phyloP scores from a whole-genome alignment of 768 basidiomycete species.

The Mycena galericulata region DNA sequence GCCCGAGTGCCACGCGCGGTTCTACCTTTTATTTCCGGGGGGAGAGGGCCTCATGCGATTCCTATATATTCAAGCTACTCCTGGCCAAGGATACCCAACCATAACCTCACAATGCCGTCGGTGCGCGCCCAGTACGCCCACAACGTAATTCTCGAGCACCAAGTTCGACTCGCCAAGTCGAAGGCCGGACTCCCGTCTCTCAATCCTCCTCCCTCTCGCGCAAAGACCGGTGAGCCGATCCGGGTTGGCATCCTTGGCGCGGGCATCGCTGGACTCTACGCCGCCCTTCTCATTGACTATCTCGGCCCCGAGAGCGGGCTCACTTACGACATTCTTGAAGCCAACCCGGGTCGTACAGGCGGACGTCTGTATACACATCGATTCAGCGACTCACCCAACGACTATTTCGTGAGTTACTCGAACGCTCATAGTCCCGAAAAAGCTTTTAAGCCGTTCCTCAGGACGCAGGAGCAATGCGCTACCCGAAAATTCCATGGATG shows the following conservation, averaged over 20 bases:
- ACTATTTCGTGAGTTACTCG: conserved; percentile 8
- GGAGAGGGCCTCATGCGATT: neutral
- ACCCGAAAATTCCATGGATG: conserved; percentile 46
- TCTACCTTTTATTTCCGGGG: neutral
- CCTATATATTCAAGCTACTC: neutral
- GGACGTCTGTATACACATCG: conserved; percentile 59
- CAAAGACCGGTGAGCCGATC: neutral
- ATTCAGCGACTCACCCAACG: conserved; percentile 41
- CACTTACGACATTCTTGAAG: conserved; percentile 60
- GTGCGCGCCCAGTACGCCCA: conserved; percentile 20
- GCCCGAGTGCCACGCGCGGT: too few relatives aligned
- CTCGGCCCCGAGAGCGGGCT: conserved; percentile 44
- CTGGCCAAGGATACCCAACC: too few relatives aligned
- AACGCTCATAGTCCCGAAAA: neutral
- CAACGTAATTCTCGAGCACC: conserved; percentile 16
- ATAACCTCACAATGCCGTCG: conserved; percentile 11
- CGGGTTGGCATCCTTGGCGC: conserved; percentile 51
- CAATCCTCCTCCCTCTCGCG: conserved; percentile 3
- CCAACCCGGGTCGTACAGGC: conserved; percentile 48
- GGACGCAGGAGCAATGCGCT: conserved; percentile 59
- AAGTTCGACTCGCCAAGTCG: conserved; percentile 15
- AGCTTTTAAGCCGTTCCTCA: conserved; percentile 18
- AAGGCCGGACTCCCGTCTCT: conserved; percentile 21
- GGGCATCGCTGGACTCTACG: conserved; percentile 52
- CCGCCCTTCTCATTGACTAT: conserved; percentile 58